Base-by-base conservation (phyloP, 2,329 filamentous ascomycete genomes). In the Trichoderma breve region DNA sequence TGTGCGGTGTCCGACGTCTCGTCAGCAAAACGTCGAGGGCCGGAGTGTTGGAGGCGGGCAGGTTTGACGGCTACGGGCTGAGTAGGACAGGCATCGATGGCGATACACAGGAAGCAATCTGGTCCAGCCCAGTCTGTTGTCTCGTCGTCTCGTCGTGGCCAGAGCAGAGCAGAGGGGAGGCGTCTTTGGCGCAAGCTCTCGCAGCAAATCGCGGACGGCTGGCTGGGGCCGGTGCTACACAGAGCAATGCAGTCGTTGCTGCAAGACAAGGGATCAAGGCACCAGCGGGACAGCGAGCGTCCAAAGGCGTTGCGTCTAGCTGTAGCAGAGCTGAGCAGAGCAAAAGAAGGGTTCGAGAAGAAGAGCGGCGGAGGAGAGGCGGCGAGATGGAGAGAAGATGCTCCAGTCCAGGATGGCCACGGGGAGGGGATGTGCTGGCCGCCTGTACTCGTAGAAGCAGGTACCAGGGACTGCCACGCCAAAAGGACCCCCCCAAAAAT, bases 391-490 rank as follows among this genome's bases (percentile, higher is more conserved):
- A 70, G 30, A 51, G 57, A n/a, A 70, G 51, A 70, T 55, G 67
- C 53, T 43, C 36, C 36, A 39, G 36, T 39, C 32, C 53, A 68
- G 51, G 32, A 60, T 58, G 30, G 30, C 57, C 57, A 67, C 64
- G 64, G 53, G 64, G 65, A 60, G 65, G 65, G 65, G 65, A 69
- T 68, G 60, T 28, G 69, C 61, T 70, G 67, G 67, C 67, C 43
- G 32, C 55, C 32, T 53, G 63, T 58, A 60, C 55, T 24, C 28
- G 63, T 58, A 60, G 61, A 68, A 72, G 70, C 70, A 72, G 70
- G 70, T 72, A 72, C 70, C 70, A 71, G 69, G 70, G 61, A 60
- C 62, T 65, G 62, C 66, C 66, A 47, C 47, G 26, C 61, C 57
- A 57, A 51, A 63, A 34, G 24, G 53, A 57, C 57, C 53, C 68